phyloP scores from a whole-genome alignment of 345 rosid genomes.

The Syzygium jambos region DNA sequence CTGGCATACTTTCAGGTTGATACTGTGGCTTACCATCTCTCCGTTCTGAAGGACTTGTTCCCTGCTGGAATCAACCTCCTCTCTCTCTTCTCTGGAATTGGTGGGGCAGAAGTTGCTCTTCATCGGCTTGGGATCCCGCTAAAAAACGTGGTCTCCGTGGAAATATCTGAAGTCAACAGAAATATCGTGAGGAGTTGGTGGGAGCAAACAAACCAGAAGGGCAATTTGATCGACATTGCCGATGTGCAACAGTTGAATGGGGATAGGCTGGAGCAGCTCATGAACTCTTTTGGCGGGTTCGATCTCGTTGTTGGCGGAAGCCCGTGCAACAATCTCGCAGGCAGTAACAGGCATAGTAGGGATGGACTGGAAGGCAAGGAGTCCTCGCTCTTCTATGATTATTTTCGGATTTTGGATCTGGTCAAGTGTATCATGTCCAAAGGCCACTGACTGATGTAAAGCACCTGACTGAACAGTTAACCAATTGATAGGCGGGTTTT shows the following conservation, averaged over 20 bases:
- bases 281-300: constrained; percentile 53
- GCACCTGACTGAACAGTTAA: not conserved
- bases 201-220: constrained; percentile 87
- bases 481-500: not conserved
- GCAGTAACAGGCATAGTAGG: constrained; percentile 65
- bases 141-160: constrained; percentile 72
- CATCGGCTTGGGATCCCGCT: constrained; percentile 59
- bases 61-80: constrained; percentile 64
- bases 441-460: not conserved
- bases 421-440: constrained; percentile 25
- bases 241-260: constrained; percentile 47
- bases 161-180: constrained; percentile 55
- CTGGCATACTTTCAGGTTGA: constrained; percentile 49
- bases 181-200: constrained; percentile 61
- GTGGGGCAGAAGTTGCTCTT: constrained; percentile 91
- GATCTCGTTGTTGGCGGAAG: constrained; percentile 93
- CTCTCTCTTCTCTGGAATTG: constrained; percentile 90
- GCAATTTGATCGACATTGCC: constrained; percentile 36
- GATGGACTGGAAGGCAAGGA: constrained; percentile 83
- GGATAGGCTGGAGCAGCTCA: constrained; percentile 34
- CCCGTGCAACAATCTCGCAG: constrained; percentile 87
- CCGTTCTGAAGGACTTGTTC: constrained; percentile 51
- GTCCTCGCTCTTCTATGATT: constrained; percentile 74
- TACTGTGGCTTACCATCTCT: constrained; percentile 86
- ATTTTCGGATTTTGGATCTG: constrained; percentile 49